Base-by-base conservation (phyloP, 176 grass and related monocot genomes). In the Poa annua region DNA sequence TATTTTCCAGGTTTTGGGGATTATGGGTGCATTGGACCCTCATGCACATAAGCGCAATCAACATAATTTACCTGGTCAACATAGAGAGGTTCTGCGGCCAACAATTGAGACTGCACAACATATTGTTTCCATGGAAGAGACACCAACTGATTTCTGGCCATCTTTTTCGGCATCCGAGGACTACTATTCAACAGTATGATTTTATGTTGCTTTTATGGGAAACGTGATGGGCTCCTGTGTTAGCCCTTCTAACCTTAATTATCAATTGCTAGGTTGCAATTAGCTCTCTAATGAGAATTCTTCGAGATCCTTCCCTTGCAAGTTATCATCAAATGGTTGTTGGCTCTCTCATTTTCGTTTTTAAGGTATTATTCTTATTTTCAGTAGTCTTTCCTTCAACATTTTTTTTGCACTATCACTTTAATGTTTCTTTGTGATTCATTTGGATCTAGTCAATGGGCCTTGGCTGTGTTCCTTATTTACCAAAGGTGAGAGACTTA, bases 271-370 rank as follows among this genome's bases (percentile, higher is more conserved):
- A 98, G 96, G 93, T 98, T 88, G 96, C 96, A 53, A 95, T 98
- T 86, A 90, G 85, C 84, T 98, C 96, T 71, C 90, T 98, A 63
- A 98, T 98, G 93, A 74, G 92, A 81, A 93, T 98, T 86, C 96
- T 98, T 71, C 82, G 85, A 85, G 96, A 98, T 86, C 90, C 96
- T 76, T 98, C 96, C 7, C 96, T 98, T 88, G 93, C 96, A 83
- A 98, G 96, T 84, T 98, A 98, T 82, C 96, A 98, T 85, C 96
- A 98, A 75, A 95, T 92, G 90, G 96, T 98, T 38, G 96, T 98
- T 35, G 80, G 80, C 79, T 98, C 96, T 83, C 91, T 98, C 63
- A 85, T 98, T 15, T 98, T 92, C 83, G 95, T 98, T 85, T 98
- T 98, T 83, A 98, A 98, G 93, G 96, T 98, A 90, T 55, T 60